A percentile compares a stretch with the other conserved stretches of the same genome.
These are phyloP conservation scores for Teunomyces kruisii DNA, from an alignment of 805 yeast species.

Conservation along the genomic window DNA sequence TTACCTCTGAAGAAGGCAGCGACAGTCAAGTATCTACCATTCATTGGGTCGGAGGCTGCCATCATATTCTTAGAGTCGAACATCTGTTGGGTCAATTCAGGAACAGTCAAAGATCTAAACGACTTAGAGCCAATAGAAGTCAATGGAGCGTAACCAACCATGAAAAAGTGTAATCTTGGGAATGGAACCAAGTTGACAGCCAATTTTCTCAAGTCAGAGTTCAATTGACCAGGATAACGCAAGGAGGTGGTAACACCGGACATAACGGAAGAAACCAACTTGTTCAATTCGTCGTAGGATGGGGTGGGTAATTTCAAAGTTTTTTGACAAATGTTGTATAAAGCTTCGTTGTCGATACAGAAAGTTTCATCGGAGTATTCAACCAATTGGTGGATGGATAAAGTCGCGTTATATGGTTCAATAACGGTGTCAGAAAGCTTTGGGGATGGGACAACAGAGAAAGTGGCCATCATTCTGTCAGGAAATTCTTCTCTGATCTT, in stretches of 20 bases:
- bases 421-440: constrained; percentile 91
- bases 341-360: constrained; percentile 93
- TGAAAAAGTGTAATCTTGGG: constrained; percentile 93
- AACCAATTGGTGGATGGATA: constrained; percentile 87
- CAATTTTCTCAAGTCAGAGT: constrained; percentile 87
- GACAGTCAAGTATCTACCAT: constrained; percentile 88
- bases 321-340: constrained; percentile 84
- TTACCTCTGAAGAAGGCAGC: constrained; percentile 95
- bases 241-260: constrained; percentile 92
- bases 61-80: constrained; percentile 91
- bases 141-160: constrained; percentile 93
- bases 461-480: constrained; percentile 95
- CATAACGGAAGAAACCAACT: constrained; percentile 86
- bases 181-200: constrained; percentile 94
- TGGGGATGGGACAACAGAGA: constrained; percentile 90
- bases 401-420: constrained; percentile 91
- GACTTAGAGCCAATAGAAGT: constrained; percentile 78
- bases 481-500: constrained; percentile 90
- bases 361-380: constrained; percentile 91
- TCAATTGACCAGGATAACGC: constrained; percentile 93
- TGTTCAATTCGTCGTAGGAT: constrained; percentile 73
- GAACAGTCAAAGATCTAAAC: constrained; percentile 81
- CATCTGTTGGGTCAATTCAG: constrained; percentile 91
- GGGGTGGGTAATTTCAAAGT: constrained; percentile 83
- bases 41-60: constrained; percentile 92